These are phyloP conservation scores for Carex myosuroides DNA, from an alignment of 176 grass and related monocot species.

Conservation along the genomic window DNA sequence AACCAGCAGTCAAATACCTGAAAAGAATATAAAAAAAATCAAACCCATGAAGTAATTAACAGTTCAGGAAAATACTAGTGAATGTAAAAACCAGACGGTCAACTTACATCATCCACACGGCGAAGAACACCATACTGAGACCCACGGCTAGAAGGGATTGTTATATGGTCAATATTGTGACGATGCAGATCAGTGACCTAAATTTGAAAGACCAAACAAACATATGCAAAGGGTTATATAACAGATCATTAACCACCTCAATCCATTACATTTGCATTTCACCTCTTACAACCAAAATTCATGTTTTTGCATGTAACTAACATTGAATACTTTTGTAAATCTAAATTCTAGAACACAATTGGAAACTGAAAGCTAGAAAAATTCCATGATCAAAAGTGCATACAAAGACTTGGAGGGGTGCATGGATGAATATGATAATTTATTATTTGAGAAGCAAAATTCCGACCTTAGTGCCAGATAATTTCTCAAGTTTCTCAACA, in stretches of 20 bases:
- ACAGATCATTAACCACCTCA: background rate
- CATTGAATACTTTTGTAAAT: background rate
- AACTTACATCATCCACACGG: conserved; percentile 92
- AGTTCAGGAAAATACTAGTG: background rate
- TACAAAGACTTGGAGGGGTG: background rate
- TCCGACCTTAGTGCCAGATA: conserved; percentile 88
- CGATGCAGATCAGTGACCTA: conserved; percentile 96
- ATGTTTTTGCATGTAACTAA: background rate
- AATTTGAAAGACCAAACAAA: conserved; percentile 13
- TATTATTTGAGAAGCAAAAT: conserved; percentile 13
- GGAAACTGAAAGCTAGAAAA: conserved; percentile 17
- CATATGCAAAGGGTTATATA: background rate
- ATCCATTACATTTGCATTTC: background rate
- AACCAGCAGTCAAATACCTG: conserved; percentile 99
- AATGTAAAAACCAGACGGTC: background rate
- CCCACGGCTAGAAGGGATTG: conserved; percentile 81
- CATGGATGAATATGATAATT: background rate
- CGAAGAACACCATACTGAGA: conserved; percentile 66
- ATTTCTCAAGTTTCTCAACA: conserved; percentile 84
- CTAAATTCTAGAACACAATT: background rate
- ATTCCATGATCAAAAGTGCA: background rate
- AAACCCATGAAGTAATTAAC: background rate
- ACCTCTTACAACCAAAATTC: background rate
- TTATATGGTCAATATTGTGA: conserved; percentile 95
- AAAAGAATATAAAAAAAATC: conserved; percentile 15